A percentile compares a stretch with the other conserved stretches of the same genome.
phyloP scores from a whole-genome alignment of 176 grass and related monocot species.

The Bothriochloa decipiens region DNA sequence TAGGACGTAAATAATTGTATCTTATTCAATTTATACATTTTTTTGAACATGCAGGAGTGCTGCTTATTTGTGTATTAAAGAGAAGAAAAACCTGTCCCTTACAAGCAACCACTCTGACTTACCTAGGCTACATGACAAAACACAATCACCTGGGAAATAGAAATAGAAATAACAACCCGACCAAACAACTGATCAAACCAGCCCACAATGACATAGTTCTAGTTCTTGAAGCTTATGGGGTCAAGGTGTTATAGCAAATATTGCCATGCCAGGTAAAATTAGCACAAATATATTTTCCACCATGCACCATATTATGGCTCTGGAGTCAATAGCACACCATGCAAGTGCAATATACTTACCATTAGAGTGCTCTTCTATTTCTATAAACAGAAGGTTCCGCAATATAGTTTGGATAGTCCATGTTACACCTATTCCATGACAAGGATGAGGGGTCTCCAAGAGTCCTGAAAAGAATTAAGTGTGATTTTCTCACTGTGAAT shows the following conservation, averaged over 20 bases:
- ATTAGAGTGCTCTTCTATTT: constrained; percentile 29
- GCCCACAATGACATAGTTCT: neutral
- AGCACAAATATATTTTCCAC: constrained; percentile 17
- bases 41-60: neutral
- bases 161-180: neutral
- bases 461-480: constrained; percentile 65
- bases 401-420: constrained; percentile 29
- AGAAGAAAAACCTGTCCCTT: neutral
- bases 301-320: constrained; percentile 7
- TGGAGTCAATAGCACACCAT: constrained; percentile 17
- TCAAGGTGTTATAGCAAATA: constrained; percentile 5
- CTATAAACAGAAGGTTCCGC: constrained; percentile 15
- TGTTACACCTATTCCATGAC: constrained; percentile 75
- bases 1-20: constrained; percentile 1
- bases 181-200: neutral
- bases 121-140: neutral
- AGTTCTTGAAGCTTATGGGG: neutral
- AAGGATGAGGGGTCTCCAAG: constrained; percentile 85
- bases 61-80: neutral
- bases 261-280: neutral
- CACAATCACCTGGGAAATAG: neutral
- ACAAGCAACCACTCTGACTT: neutral
- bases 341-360: constrained; percentile 33
- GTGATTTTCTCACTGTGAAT: neutral
- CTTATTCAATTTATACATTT: neutral